Base-by-base conservation (phyloP, 2,329 filamentous ascomycete species). In the Leptographium procerum region DNA sequence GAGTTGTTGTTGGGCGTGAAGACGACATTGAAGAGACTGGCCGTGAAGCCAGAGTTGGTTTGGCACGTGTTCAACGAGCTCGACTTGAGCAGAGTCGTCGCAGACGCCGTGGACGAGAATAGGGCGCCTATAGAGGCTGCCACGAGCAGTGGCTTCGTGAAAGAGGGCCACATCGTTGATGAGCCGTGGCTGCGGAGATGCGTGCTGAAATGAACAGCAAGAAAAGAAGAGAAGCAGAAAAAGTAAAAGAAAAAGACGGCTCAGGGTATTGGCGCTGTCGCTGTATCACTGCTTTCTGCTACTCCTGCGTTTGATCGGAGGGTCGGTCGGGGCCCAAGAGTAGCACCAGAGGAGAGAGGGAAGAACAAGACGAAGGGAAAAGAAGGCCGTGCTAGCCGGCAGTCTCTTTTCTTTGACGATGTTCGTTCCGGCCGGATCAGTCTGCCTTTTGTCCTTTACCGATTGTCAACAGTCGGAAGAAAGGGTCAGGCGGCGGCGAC, bases 1-100 rank as follows among this genome's bases (percentile, higher is more conserved):
- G 79, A 81, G 64, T 76, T 75, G 70, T 89, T 88, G 64, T 79
- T 72, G 22, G 85, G 84, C 3, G 79, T 86, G 72, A 85, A 87
- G 63, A 81, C 74, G 69, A 92, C 86, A 65, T 90, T 84, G 78
- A 94, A 92, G 58, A 90, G 78, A 59, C 85, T 88, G 59, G 89
- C 88, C 2, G 86, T 87, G 71, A 94, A 91, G 66, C 82, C 84
- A 47, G 86, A 89, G 71, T 89, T 86, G 60, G 78, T 75, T 77
- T 88, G 86, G 73, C 89, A 94, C 45, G 87, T 79, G 68, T 85
- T 86, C 60, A 92, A 79, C 58, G 88, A 89, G 65, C 80, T 84
- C 40, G 67, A 69, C 59, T 64, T 55, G 47, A 69, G 65, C 51
- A 69, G 60, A 45, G 64, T 80, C 68, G 83, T 78, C 33, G 60